phyloP scores from a whole-genome alignment of 148 eudicot genomes.

The Vaccinium myrtillus region DNA sequence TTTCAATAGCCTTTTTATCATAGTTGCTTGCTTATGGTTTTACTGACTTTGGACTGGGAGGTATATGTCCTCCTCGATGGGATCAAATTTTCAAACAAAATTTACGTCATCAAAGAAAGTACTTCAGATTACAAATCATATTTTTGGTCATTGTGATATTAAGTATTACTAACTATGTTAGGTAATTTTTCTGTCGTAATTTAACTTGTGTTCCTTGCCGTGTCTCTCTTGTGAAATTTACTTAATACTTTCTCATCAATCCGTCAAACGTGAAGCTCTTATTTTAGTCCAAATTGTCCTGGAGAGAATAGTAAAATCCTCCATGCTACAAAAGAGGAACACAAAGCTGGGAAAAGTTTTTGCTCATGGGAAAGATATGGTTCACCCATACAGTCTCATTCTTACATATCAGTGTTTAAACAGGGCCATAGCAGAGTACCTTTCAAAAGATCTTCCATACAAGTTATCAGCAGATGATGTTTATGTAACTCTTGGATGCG shows the following conservation, averaged over 20 bases:
- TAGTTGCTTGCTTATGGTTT: background rate
- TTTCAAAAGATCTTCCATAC: constrained; percentile 55
- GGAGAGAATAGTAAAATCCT: background rate
- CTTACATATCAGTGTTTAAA: background rate
- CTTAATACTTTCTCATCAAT: background rate
- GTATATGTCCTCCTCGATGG: background rate
- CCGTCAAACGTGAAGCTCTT: background rate
- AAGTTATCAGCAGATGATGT: constrained; percentile 54
- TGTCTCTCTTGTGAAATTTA: background rate
- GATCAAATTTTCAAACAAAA: background rate
- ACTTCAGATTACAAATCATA: background rate
- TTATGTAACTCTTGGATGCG: constrained; percentile 57
- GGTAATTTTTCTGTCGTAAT: background rate
- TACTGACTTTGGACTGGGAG: background rate
- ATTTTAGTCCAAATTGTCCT: background rate
- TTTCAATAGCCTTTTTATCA: background rate
- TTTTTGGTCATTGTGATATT: background rate
- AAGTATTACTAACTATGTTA: background rate
- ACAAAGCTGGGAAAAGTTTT: background rate
- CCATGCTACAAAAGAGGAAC: background rate
- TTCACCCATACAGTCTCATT: background rate
- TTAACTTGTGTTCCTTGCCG: background rate
- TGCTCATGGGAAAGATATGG: background rate
- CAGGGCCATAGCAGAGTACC: constrained; percentile 74
- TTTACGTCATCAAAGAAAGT: background rate